Base-by-base conservation (phyloP, 257 asterid species). In the Galeopsis tetrahit region DNA sequence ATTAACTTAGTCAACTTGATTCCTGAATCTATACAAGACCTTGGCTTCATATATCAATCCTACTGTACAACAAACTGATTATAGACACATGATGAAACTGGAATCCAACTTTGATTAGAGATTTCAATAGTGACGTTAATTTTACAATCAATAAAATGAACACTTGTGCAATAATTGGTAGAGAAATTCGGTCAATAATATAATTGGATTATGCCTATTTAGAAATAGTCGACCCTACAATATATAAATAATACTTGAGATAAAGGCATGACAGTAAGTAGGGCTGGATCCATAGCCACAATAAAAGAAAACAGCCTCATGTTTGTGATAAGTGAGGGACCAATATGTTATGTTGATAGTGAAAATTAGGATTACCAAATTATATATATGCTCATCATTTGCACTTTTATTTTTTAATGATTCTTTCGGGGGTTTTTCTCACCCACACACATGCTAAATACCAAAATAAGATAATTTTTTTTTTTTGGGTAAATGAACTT, bases 301-400 rank as follows among this genome's bases (percentile, higher is more conserved):
- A 21, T 21, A 21, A 21, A 21, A 21, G 28, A 21, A 63, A 42
- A 63, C 46, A 53, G 5, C 68, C 72, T 34, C 38, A 38, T 46
- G 46, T 56, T 57, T n/a, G 7, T 59, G 73, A 77, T 36, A 58
- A 38, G 28, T 1, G 60, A 17, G 59, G 76, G 80, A 60, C 79
- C 72, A 13, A 28, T 9, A 28, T 28, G 10, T 13, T 10, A 6
- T 56, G 9, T 56, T 9, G 56, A 56, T 28, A 28, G 38, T 56
- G 38, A 56, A 4, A 28, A 28, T 56, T 56, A 8, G 56, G 56
- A 49, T 49, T 14, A 56, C n/a, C n/a, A 8, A 32, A 4, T 28
- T 28, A 21, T 31, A 7, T 9, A 5, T 4, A 2, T 46, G 33
- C 60, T 17, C 17, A 53, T 17, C 34, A 21, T 14, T 28, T 32